Percentiles rank a stretch among this genome's conserved stretches.
phyloP scores from a whole-genome alignment of 768 basidiomycete species.

The Calvatia gigantea region DNA sequence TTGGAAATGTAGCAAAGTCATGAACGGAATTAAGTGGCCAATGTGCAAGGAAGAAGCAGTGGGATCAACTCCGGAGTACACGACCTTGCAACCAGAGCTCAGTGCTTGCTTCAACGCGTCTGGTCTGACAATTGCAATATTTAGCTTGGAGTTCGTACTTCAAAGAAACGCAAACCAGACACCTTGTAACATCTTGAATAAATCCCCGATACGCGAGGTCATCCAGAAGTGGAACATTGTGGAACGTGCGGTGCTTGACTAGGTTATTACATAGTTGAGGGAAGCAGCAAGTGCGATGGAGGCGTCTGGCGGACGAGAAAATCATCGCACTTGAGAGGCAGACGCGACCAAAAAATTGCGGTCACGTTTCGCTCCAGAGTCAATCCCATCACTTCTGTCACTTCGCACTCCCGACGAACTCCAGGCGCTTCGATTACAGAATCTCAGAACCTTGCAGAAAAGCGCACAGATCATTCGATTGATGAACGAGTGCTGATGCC shows the following conservation, averaged over 20 bases:
- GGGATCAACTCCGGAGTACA: conserved; percentile 92
- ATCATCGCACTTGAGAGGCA: background rate
- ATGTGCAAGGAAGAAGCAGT: conserved; percentile 88
- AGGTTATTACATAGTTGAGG: background rate
- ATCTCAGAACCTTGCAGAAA: too few species aligned
- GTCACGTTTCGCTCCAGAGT: background rate
- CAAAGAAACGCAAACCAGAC: conserved; percentile 9
- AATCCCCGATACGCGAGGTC: conserved; percentile 45
- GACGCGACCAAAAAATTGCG: background rate
- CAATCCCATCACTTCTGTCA: background rate
- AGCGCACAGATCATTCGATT: too few species aligned
- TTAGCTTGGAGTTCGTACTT: background rate
- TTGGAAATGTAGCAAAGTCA: conserved; percentile 86
- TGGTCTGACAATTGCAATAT: conserved; percentile 29
- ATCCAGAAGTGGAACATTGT: conserved; percentile 29
- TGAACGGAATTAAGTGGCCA: conserved; percentile 87
- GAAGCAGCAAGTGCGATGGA: background rate
- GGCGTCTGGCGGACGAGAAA: background rate
- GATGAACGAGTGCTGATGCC: too few species aligned
- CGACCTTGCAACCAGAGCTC: conserved; percentile 38
- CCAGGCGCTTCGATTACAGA: background rate
- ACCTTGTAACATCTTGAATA: conserved; percentile 46
- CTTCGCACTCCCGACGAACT: background rate
- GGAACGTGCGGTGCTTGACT: background rate
- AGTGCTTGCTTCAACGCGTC: conserved; percentile 37